Conservation (phyloP, 257 asterid species). For the Cynanchum wilfordii region DNA sequence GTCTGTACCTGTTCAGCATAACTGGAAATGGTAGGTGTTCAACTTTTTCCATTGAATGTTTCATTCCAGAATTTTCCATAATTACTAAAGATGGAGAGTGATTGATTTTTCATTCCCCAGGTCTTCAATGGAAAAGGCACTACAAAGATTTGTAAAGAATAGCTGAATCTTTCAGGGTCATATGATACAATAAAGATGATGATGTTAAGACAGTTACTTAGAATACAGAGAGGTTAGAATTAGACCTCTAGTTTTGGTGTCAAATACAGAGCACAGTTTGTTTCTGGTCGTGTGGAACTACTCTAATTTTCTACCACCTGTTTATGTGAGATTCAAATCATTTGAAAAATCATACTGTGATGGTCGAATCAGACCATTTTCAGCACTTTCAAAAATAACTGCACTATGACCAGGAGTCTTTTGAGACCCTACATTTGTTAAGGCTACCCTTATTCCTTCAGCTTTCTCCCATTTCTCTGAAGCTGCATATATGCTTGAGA, state of each 20-base stretch:
- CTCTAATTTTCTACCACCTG: not conserved
- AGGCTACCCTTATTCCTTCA: constrained; percentile 41
- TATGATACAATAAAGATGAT: not conserved
- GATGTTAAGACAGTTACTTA: not conserved
- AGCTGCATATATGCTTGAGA: constrained; percentile 67
- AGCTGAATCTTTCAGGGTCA: constrained; percentile 77
- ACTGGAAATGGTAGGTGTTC: constrained; percentile 64
- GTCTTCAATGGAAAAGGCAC: constrained; percentile 96
- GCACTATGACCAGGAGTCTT: constrained; percentile 57
- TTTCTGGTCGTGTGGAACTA: not conserved
- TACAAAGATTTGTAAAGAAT: constrained; percentile 78
- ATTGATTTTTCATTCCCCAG: constrained; percentile 35
- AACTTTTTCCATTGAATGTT: constrained; percentile 3
- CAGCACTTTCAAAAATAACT: constrained; percentile 20
- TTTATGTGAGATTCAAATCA: not conserved
- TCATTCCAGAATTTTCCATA: not conserved
- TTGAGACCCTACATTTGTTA: constrained; percentile 39
- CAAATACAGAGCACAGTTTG: not conserved
- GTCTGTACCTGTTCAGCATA: constrained; percentile 77
- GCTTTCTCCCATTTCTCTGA: constrained; percentile 80
- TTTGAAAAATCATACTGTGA: not conserved
- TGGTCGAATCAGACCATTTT: not conserved
- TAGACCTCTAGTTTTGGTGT: constrained; percentile 5
- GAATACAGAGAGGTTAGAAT: not conserved
- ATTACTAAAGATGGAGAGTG: constrained; percentile 1